Base-by-base conservation (phyloP, 352 stramenopile species). In the Stephanocyclus meneghinianus region DNA sequence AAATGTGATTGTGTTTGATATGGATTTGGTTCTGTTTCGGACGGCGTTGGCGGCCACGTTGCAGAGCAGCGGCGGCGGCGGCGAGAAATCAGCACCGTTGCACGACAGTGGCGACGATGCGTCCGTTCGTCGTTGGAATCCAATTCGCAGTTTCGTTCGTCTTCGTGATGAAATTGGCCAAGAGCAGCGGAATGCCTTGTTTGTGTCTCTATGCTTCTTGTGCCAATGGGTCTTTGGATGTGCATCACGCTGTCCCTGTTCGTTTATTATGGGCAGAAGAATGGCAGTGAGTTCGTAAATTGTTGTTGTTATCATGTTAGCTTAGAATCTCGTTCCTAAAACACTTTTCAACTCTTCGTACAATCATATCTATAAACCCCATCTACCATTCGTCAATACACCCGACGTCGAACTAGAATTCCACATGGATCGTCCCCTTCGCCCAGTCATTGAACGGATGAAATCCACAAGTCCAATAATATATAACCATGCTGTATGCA, bases 1-100 rank as follows among this genome's bases (percentile, higher is more conserved):
- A 10, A 86, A 92, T 79, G 86, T 81, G 3, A 93, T 93, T 80
- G 78, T 90, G 2, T 91, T 90, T 77, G 84, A 93, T 81, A 79
- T 93, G 16, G 84, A 91, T 73, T 71, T 93, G 26, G 70, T 79
- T 44, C 85, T 87, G 44, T 83, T 91, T n/a, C 74, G 81, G 50
- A 79, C 83, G 47, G 88, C 88, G 29, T 73, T 93, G 60, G 65
- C 69, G 8, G 53, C 76, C 9, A 83, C 68, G 26, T 44, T 77
- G 55, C 71, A 79, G 63, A 79, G 68, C 26, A 57, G 73, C 18
- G 81, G 76, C 13, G 53, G 68, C 13, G 76, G 53, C 32, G 71
- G 47, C 55, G 64, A 76, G 47, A 21, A 26, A 26, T 50, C 81
- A n/a, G 32, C 40, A 10, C 70, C 69, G 42, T 67, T 84, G 60